These are phyloP conservation scores for Macrophomina tecta DNA, from an alignment of 2,329 filamentous ascomycete species.

Conservation along the genomic window DNA sequence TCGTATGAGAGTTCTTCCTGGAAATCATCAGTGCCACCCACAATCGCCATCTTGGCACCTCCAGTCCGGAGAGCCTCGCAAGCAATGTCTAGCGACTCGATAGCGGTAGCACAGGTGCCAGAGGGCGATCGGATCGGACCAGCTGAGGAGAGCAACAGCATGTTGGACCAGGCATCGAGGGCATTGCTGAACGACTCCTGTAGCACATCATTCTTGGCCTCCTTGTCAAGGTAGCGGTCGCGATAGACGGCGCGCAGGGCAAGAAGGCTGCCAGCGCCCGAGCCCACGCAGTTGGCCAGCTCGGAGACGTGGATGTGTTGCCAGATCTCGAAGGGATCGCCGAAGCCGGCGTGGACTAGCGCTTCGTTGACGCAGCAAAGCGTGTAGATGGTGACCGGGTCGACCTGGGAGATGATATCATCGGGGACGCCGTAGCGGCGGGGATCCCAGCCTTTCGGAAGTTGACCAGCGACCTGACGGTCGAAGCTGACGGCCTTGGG, in stretches of 20 bases:
- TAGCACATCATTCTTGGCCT: constrained; percentile 44
- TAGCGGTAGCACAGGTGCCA: constrained; percentile 47
- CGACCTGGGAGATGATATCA: constrained; percentile 45
- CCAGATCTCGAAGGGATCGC: constrained; percentile 41
- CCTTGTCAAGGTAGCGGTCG: constrained; percentile 38
- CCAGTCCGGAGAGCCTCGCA: constrained; percentile 42
- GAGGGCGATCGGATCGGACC: constrained; percentile 47
- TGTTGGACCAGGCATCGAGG: constrained; percentile 47
- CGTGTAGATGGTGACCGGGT: constrained; percentile 44
- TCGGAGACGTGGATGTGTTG: constrained; percentile 46
- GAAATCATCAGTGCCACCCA: constrained; percentile 46
- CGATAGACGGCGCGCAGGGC: constrained; percentile 38
- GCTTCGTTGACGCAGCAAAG: constrained; percentile 43
- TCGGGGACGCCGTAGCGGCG: constrained; percentile 45
- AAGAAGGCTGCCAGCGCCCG: constrained; percentile 39
- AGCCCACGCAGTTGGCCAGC: constrained; percentile 44
- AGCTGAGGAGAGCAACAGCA: constrained; percentile 45
- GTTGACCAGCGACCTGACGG: constrained; percentile 41
- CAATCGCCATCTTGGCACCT: constrained; percentile 41
- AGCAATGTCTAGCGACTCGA: constrained; percentile 47
- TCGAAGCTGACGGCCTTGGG: constrained; percentile 40
- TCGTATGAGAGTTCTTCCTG: constrained; percentile 39
- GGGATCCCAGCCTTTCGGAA: constrained; percentile 46
- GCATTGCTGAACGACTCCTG: constrained; percentile 48
- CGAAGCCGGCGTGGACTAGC: constrained; percentile 43